phyloP scores from a whole-genome alignment of 1,139 yeast species.

The Suhomyces coccinellae region DNA sequence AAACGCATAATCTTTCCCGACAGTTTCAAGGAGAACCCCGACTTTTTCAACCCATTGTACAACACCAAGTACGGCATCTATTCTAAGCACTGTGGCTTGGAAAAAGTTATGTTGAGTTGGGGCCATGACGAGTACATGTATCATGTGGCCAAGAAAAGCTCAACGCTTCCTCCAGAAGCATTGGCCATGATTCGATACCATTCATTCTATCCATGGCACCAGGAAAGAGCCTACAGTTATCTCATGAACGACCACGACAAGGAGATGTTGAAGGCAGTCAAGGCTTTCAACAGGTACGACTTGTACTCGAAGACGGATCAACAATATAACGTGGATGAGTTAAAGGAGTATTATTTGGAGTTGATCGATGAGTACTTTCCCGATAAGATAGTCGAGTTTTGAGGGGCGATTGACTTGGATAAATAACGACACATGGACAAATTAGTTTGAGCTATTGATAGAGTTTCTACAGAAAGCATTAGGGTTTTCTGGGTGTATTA shows the following conservation, averaged over 20 bases:
- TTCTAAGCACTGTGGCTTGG: conserved; percentile 64
- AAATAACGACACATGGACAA: neutral
- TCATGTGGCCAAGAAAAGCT: conserved; percentile 64
- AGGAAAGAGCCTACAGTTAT: conserved; percentile 64
- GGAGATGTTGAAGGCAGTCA: conserved; percentile 62
- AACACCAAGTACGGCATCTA: conserved; percentile 68
- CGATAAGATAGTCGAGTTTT: conserved; percentile 54
- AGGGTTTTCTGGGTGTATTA: no score
- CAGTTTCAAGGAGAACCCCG: conserved; percentile 61
- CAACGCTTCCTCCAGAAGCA: conserved; percentile 63
- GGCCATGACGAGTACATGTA: conserved; percentile 82
- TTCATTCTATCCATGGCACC: conserved; percentile 77
- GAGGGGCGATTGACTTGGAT: neutral
- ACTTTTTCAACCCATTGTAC: conserved; percentile 61
- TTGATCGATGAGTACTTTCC: conserved; percentile 72
- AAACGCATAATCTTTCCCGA: conserved; percentile 61
- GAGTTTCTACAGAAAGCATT: no score
- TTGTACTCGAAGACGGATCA: conserved; percentile 63
- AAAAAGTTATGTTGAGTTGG: conserved; percentile 74
- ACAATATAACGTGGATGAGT: conserved; percentile 45
- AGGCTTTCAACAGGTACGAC: conserved; percentile 68
- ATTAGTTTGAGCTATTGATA: no score
- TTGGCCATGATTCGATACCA: conserved; percentile 76
- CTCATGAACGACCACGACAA: conserved; percentile 66
- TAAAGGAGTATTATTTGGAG: conserved; percentile 59